A percentile compares a stretch with the other conserved stretches of the same genome.
These are phyloP conservation scores for Setaria italica DNA, from an alignment of 202 grass and related monocot species.

Conservation along the genomic window DNA sequence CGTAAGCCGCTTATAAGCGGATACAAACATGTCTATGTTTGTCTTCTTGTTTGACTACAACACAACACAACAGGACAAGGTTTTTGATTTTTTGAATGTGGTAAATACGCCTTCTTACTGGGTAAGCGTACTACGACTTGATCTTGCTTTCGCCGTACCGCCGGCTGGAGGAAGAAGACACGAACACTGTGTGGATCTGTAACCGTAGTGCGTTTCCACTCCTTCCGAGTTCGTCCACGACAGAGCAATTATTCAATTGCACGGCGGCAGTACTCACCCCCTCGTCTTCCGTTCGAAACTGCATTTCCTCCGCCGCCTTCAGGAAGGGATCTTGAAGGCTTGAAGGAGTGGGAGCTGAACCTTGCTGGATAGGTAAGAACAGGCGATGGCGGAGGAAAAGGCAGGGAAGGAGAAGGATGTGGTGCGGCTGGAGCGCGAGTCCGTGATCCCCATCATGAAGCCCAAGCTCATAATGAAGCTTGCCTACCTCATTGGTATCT, in stretches of 20 bases:
- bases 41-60: background rate
- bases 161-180: slow-evolving; percentile 20
- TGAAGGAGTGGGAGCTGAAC: background rate
- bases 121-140: background rate
- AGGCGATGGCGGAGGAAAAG: slow-evolving; percentile 37
- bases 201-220: slow-evolving; percentile 53
- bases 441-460: slow-evolving; percentile 79
- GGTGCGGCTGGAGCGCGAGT: slow-evolving; percentile 75
- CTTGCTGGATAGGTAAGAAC: background rate
- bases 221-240: slow-evolving; percentile 14
- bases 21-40: background rate
- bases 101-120: background rate
- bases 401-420: slow-evolving; percentile 58
- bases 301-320: slow-evolving; percentile 33
- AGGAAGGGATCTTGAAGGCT: slow-evolving; percentile 13
- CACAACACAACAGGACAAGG: background rate
- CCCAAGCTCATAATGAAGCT: slow-evolving; percentile 94
- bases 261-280: background rate
- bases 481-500: slow-evolving; percentile 81
- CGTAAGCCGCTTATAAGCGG: too few species aligned
- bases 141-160: background rate
- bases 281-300: background rate
- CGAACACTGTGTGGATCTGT: slow-evolving; percentile 51
- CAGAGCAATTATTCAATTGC: slow-evolving; percentile 39
- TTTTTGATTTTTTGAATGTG: slow-evolving; percentile 10